Conservation (phyloP, 2,329 filamentous ascomycete species). For the Penicillium thymicola region DNA sequence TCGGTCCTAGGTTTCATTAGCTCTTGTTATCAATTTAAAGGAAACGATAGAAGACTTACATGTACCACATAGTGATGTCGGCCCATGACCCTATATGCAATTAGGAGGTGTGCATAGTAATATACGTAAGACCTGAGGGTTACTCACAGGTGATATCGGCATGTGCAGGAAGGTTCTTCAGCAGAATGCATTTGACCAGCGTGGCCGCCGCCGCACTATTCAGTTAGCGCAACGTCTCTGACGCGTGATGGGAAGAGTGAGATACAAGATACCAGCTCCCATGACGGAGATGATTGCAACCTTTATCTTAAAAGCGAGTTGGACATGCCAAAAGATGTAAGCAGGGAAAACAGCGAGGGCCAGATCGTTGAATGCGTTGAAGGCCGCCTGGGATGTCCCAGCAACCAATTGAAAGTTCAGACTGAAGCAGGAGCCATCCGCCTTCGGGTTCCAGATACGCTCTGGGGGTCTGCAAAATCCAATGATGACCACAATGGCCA, state of each 20-base stretch:
- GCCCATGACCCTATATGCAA: not conserved
- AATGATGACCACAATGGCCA: not conserved
- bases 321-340: not conserved
- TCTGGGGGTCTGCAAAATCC: not conserved
- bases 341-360: not conserved
- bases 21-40: too few relatives aligned
- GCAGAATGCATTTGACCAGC: not conserved
- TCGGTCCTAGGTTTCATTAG: too few relatives aligned
- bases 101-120: not conserved
- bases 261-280: not conserved
- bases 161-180: not conserved
- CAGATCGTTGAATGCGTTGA: not conserved
- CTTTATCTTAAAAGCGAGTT: not conserved
- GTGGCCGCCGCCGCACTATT: not conserved
- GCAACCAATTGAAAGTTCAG: not conserved
- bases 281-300: not conserved
- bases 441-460: not conserved
- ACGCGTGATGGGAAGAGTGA: not conserved
- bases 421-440: not conserved
- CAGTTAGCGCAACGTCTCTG: not conserved
- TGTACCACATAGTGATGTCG: not conserved
- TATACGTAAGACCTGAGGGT: not conserved
- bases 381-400: not conserved
- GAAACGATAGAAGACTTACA: not conserved
- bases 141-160: not conserved